Evolutionary conservation across 2,329 filamentous ascomycete species (phyloP).

Genomic region (Hypocreales sp.): DNA sequence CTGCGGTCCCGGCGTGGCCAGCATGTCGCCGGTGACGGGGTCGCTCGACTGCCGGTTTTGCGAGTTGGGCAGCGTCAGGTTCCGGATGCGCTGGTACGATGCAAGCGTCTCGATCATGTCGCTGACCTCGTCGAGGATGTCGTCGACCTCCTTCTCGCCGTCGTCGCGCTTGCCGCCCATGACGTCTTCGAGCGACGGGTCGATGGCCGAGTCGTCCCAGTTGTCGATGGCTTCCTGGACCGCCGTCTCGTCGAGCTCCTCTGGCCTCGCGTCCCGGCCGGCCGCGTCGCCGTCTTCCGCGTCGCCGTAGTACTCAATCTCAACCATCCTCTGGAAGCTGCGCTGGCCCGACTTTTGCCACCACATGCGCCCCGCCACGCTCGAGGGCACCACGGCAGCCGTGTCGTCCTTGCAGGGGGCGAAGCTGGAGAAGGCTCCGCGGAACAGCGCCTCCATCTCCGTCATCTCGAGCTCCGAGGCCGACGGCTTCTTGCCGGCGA

Average conservation of each 20-base stretch:
- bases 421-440: conserved; percentile 66
- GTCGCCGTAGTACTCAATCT: conserved; percentile 29
- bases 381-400: conserved; percentile 52
- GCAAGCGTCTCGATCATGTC: conserved; percentile 62
- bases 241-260: conserved; percentile 33
- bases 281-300: conserved; percentile 20
- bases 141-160: conserved; percentile 52
- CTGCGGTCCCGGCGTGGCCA: conserved; percentile 49
- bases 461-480: conserved; percentile 40
- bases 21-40: conserved; percentile 51
- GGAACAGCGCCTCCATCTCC: conserved; percentile 60
- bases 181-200: conserved; percentile 39
- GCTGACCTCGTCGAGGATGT: conserved; percentile 56
- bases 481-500: conserved; percentile 42
- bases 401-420: conserved; percentile 63
- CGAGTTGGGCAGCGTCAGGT: conserved; percentile 50
- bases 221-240: conserved; percentile 39
- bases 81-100: conserved; percentile 67
- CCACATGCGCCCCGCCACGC: conserved; percentile 55
- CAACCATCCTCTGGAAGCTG: conserved; percentile 49
- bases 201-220: conserved; percentile 41
- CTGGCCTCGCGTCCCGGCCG: conserved; percentile 13
- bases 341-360: conserved; percentile 58
- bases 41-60: conserved; percentile 45
- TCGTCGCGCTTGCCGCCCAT: conserved; percentile 37